A percentile compares a stretch with the other conserved stretches of the same genome.
These are phyloP conservation scores for Pseudopithomyces chartarum DNA, from an alignment of 2,329 filamentous ascomycete genomes.

Conservation along the genomic window DNA sequence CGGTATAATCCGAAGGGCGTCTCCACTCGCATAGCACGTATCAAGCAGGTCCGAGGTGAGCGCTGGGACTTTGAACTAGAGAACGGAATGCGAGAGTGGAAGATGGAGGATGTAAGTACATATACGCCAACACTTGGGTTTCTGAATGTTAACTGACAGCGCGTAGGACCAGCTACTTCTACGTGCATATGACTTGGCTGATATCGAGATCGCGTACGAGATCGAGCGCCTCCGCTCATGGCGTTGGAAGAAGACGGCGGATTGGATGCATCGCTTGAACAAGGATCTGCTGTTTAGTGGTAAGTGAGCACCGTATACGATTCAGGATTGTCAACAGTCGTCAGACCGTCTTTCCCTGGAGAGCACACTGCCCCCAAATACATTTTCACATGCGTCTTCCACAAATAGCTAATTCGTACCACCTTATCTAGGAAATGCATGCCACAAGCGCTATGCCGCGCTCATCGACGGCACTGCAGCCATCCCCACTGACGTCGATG, in stretches of 20 bases:
- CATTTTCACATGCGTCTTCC: no score
- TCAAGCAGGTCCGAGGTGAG: slow-evolving; percentile 49
- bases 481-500: slow-evolving; percentile 51
- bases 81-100: slow-evolving; percentile 56
- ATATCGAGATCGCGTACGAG: slow-evolving; percentile 49
- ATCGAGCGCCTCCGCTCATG: slow-evolving; percentile 47
- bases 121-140: neutral
- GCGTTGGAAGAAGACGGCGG: slow-evolving; percentile 52
- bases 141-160: slow-evolving; percentile 7
- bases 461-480: slow-evolving; percentile 51
- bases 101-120: slow-evolving; percentile 52
- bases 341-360: no score
- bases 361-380: no score
- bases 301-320: slow-evolving; percentile 16
- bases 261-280: slow-evolving; percentile 48
- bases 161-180: slow-evolving; percentile 52
- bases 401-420: no score
- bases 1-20: slow-evolving; percentile 55
- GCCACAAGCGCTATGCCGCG: slow-evolving; percentile 49
- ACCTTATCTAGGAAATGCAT: slow-evolving; percentile 34
- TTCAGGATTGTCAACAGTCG: no score
- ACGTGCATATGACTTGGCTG: slow-evolving; percentile 47
- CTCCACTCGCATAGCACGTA: slow-evolving; percentile 52
- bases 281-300: slow-evolving; percentile 51
- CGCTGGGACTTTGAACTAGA: slow-evolving; percentile 53